These are phyloP conservation scores for Carex parvula DNA, from an alignment of 176 grass and related monocot species.

Conservation along the genomic window DNA sequence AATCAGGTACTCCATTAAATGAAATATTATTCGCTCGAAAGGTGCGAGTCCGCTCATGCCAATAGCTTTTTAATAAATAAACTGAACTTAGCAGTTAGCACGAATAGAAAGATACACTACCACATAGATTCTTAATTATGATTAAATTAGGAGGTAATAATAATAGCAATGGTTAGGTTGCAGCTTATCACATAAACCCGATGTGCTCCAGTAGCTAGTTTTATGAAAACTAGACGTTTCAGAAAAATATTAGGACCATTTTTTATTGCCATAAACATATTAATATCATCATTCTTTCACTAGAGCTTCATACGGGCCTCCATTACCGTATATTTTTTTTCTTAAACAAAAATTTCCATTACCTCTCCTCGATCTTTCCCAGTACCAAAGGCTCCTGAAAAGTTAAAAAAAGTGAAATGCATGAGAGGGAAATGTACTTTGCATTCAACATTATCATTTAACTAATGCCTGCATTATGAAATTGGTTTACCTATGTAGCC, in stretches of 20 bases:
- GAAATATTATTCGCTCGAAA: neutral
- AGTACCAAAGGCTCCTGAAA: conserved; percentile 88
- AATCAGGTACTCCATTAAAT: neutral
- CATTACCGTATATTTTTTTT: neutral
- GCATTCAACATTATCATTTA: neutral
- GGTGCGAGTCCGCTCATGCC: neutral
- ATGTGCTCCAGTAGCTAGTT: neutral
- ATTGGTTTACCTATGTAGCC: conserved; percentile 71
- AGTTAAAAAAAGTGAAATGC: conserved; percentile 18
- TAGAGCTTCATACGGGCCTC: neutral
- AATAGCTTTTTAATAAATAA: neutral
- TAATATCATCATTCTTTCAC: neutral
- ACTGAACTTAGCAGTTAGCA: neutral
- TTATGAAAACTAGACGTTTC: neutral
- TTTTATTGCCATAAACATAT: neutral
- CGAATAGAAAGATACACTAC: neutral
- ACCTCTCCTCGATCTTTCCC: conserved; percentile 74
- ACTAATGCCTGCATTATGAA: neutral
- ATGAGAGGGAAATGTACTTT: conserved; percentile 1
- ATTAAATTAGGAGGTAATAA: neutral
- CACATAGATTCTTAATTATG: neutral
- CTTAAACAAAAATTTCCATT: conserved; percentile 17
- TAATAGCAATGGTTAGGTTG: neutral
- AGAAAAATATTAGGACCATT: no score
- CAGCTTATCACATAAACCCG: neutral